A percentile compares a stretch with the other conserved stretches of the same genome.
Evolutionary conservation across 257 asterid species (phyloP).

Genomic region (Forsythia suspensa): DNA sequence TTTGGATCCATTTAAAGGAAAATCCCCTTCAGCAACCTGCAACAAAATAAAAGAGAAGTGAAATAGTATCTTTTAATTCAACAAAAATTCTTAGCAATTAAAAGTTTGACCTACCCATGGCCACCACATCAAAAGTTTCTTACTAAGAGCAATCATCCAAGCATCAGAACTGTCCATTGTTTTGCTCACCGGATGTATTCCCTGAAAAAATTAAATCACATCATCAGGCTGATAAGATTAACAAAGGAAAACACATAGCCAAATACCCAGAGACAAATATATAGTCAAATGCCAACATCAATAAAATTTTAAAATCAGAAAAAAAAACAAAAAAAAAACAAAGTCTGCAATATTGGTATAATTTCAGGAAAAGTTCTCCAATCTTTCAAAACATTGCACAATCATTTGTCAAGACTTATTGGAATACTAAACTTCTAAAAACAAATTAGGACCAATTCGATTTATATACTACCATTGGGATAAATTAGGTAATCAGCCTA

Average conservation of each 20-base stretch:
- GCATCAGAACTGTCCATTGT: slow-evolving; percentile 45
- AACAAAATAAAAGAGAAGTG: slow-evolving; percentile 18
- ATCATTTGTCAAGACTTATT: background rate
- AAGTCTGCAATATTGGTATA: background rate
- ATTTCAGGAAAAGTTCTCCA: background rate
- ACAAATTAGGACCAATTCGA: background rate
- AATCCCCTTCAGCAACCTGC: slow-evolving; percentile 83
- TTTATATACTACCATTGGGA: background rate
- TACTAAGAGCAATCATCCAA: slow-evolving; percentile 64
- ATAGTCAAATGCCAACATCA: background rate
- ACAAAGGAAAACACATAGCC: background rate
- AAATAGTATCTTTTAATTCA: slow-evolving; percentile 18
- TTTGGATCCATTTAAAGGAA: slow-evolving; percentile 67
- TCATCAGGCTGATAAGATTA: slow-evolving; percentile 17
- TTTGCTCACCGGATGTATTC: slow-evolving; percentile 51
- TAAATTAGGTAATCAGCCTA: background rate
- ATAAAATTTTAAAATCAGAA: background rate
- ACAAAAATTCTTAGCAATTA: slow-evolving; percentile 11
- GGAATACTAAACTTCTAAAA: background rate
- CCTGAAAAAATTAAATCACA: slow-evolving; percentile 42
- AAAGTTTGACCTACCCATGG: slow-evolving; percentile 69
- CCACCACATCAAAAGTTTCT: slow-evolving; percentile 75
- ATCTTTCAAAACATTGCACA: background rate
- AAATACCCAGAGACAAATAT: background rate
- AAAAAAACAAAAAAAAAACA: background rate